Percentiles rank a stretch among this genome's conserved stretches.
These are phyloP conservation scores for Raddia guianensis DNA, from an alignment of 176 grass and related monocot genomes.

Conservation along the genomic window DNA sequence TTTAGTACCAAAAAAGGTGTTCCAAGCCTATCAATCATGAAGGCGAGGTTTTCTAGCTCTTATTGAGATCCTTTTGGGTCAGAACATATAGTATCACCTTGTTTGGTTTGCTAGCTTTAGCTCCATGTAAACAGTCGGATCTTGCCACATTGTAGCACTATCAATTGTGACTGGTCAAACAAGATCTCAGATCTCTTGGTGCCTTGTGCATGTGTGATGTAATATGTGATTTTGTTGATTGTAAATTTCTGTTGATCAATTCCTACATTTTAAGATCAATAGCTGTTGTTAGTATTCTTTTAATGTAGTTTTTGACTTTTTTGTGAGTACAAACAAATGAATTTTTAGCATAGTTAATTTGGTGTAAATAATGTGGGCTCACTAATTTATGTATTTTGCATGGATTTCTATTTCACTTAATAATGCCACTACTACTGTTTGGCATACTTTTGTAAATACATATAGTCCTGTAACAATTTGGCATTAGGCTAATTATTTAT, in stretches of 20 bases:
- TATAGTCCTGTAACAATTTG: not conserved
- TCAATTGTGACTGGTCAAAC: not conserved
- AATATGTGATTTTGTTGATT: not conserved
- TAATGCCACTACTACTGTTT: not conserved
- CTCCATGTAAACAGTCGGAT: not conserved
- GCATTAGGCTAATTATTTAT: conserved; percentile 28
- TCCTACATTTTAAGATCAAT: conserved; percentile 7
- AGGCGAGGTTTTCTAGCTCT: conserved; percentile 1
- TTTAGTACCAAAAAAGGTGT: conserved; percentile 10
- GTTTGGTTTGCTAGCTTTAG: conserved; percentile 14
- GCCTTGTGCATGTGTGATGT: not conserved
- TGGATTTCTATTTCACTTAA: conserved; percentile 15
- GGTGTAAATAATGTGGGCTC: not conserved
- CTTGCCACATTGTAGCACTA: not conserved
- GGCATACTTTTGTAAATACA: not conserved
- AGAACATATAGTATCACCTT: not conserved
- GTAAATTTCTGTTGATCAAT: not conserved
- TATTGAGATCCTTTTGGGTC: conserved; percentile 1
- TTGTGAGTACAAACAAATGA: not conserved
- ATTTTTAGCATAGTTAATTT: conserved; percentile 11
- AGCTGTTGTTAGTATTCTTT: not conserved
- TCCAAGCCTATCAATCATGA: not conserved
- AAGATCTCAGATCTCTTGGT: not conserved
- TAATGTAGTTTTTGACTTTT: not conserved
- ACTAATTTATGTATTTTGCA: not conserved